Evolutionary conservation across 2,329 filamentous ascomycete species (phyloP), one percentile per base, ranked within the genome.

Genomic region (Chaetomiaceae sp.): DNA sequence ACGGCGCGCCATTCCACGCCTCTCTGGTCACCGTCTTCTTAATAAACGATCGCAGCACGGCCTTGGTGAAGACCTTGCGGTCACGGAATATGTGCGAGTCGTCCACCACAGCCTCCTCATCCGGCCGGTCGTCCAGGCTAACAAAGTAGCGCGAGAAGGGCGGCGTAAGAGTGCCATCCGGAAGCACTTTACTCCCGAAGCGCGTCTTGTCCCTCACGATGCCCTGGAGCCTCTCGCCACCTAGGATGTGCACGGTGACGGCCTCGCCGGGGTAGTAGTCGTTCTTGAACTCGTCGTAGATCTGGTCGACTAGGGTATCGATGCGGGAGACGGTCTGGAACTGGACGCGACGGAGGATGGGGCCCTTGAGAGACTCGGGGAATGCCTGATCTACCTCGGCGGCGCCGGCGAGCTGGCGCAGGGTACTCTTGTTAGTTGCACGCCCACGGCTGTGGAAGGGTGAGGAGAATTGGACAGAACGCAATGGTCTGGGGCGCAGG

Each of bases 1-100:
- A 99, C 0, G 93, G 92, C 0, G 93, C 93, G n/a, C 92, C 92
- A 54, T 84, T 92, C 89, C 91, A 97, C 4, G 89, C 82, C 63
- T 97, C 93, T 55, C 92, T 77, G 2, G 85, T 86, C n/a, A 96
- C 86, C 0, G 90, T 93, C 68, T 95, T 91, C 66, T 96, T 96
- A 57, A 99, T 88, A 59, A 96, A 99, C 5, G 90, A 89, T 30
- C 92, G 84, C 35, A 99, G 75, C 67, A 96, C 91, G 43, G 91
- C 85, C 70, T 99, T 97, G 23, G 92, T 96, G 65, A 97, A 99
- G 41, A 89, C 80, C 62, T 92, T 95, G 46, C 90, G 83, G 65
- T 96, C 91, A 55, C 93, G 86, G 56, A 81, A 85, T 50, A 97
- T 85, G 63, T 95, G 86, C 44, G 86, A 76, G 67, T 89, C 86